Evolutionary conservation across 768 basidiomycete species (phyloP).

Genomic region (Pleurotus tuoliensis): DNA sequence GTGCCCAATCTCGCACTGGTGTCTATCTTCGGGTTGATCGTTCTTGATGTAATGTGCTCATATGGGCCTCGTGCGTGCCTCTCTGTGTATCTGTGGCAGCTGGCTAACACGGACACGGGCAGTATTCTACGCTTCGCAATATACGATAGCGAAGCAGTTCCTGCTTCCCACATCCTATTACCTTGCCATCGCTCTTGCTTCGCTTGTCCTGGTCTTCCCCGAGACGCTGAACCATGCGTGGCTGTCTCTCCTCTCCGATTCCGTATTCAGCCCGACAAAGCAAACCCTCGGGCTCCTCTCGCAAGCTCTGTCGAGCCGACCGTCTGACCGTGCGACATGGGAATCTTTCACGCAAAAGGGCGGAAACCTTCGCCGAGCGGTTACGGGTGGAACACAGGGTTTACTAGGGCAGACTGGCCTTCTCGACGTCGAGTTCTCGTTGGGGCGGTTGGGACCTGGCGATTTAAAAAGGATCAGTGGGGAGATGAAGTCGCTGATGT

Average conservation of each 20-base stretch:
- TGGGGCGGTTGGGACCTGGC: constrained; percentile 37
- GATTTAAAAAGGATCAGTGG: constrained; percentile 35
- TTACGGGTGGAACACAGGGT: constrained; percentile 27
- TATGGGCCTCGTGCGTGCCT: constrained; percentile 14
- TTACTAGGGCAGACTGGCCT: constrained; percentile 32
- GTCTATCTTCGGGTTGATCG: constrained; percentile 41
- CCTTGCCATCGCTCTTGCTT: constrained; percentile 33
- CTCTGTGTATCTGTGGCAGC: not conserved
- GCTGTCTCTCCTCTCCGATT: constrained; percentile 4
- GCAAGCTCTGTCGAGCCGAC: constrained; percentile 24
- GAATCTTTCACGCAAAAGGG: constrained; percentile 21
- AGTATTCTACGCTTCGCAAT: constrained; percentile 37
- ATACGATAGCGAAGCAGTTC: constrained; percentile 36
- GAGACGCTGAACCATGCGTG: constrained; percentile 34
- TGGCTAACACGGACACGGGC: not conserved
- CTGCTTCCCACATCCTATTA: constrained; percentile 37
- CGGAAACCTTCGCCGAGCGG: constrained; percentile 18
- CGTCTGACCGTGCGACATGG: constrained; percentile 34
- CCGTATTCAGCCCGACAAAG: constrained; percentile 17
- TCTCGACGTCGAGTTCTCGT: constrained; percentile 37
- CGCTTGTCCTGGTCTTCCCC: constrained; percentile 38
- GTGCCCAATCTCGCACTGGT: constrained; percentile 36
- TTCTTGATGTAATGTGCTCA: constrained; percentile 37
- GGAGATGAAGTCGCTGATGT: constrained; percentile 35
- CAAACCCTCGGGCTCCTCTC: constrained; percentile 30